Conservation (phyloP, 192 early-diverging fungal genomes). For the Entomortierella chlamydospora region DNA sequence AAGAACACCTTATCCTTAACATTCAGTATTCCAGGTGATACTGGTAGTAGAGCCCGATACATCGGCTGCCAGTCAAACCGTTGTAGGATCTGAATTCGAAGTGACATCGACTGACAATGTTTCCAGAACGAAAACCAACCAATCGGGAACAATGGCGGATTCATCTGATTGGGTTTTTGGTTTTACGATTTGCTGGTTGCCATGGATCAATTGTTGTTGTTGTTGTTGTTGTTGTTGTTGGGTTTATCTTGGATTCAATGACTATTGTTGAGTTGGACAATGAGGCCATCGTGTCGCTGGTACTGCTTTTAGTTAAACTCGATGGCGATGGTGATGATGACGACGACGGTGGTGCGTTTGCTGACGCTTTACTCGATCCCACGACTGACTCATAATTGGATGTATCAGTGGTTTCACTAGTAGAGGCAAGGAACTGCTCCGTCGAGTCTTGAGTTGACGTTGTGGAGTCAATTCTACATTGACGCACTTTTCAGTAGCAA, state of each 20-base stretch:
- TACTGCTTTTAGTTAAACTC: neutral
- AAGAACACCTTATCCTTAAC: constrained; percentile 7
- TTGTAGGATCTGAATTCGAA: constrained; percentile 18
- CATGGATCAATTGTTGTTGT: neutral
- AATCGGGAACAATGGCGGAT: constrained; percentile 37
- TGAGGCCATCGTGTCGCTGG: neutral
- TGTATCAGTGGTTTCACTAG: too few relatives aligned
- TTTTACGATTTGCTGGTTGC: constrained; percentile 25
- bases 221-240: neutral
- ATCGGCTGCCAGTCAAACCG: constrained; percentile 35
- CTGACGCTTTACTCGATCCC: neutral
- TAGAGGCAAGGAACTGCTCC: too few relatives aligned
- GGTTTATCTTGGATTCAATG: neutral
- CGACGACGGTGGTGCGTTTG: neutral
- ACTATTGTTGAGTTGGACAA: neutral
- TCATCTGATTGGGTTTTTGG: constrained; percentile 32
- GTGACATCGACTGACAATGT: constrained; percentile 29
- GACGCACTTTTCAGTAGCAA: too few relatives aligned
- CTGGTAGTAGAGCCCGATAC: constrained; percentile 27
- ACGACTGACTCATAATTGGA: too few relatives aligned
- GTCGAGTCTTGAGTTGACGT: too few relatives aligned
- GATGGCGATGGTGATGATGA: too few relatives aligned
- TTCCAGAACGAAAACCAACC: constrained; percentile 22
- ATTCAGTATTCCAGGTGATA: constrained; percentile 22
- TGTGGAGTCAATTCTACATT: too few relatives aligned